phyloP scores from a whole-genome alignment of 2,329 filamentous ascomycete genomes.

The Mycosphaerella sp. region DNA sequence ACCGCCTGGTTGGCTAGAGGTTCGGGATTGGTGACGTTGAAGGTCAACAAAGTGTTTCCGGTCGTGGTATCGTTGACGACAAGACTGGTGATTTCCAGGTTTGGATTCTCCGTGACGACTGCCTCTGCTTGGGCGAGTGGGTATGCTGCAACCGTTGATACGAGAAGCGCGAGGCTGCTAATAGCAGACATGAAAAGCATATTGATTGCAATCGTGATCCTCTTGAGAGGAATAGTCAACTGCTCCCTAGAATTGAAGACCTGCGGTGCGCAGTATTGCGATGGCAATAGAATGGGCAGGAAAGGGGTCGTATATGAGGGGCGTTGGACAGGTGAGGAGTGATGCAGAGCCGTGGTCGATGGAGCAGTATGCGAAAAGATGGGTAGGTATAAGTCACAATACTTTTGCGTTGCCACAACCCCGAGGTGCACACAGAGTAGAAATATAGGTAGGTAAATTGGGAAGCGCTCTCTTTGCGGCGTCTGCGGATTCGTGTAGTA shows the following conservation, averaged over 20 bases:
- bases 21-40: conserved; percentile 29
- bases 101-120: conserved; percentile 12
- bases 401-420: background rate
- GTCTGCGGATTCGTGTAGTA: background rate
- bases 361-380: background rate
- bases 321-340: background rate
- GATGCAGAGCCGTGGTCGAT: background rate
- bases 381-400: background rate
- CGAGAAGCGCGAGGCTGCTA: conserved; percentile 3
- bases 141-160: conserved; percentile 2
- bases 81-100: conserved; percentile 21
- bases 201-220: background rate
- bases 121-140: conserved; percentile 1
- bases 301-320: background rate
- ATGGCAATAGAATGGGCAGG: background rate
- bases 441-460: background rate
- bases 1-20: conserved; percentile 24
- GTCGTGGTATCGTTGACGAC: conserved; percentile 14
- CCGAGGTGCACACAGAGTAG: background rate
- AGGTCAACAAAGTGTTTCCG: conserved; percentile 24
- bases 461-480: background rate
- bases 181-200: conserved; percentile 8
- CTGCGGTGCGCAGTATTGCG: background rate
- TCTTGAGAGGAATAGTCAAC: background rate
- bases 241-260: background rate